Evolutionary conservation across 352 stramenopile species (phyloP).

Genomic region (Phytophthora fragariaefolia): DNA sequence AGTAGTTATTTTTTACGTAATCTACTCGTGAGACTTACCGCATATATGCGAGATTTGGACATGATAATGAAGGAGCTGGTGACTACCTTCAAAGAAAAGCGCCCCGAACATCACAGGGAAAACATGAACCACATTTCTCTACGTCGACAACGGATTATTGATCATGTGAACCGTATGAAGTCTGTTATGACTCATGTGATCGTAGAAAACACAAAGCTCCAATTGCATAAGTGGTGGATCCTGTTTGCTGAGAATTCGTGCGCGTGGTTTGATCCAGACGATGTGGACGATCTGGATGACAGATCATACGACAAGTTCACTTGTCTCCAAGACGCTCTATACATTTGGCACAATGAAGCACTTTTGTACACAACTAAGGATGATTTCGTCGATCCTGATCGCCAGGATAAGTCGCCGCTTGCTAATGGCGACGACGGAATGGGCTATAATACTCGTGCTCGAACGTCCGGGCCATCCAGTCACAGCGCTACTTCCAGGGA

Average conservation of each 20-base stretch:
- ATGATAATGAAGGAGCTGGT: slow-evolving; percentile 29
- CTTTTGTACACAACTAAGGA: slow-evolving; percentile 73
- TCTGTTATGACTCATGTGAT: slow-evolving; percentile 48
- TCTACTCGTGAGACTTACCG: slow-evolving; percentile 35
- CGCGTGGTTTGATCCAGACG: slow-evolving; percentile 67
- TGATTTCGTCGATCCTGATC: slow-evolving; percentile 32
- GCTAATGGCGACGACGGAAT: slow-evolving; percentile 8
- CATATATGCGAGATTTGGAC: slow-evolving; percentile 36
- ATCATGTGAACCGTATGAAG: slow-evolving; percentile 72
- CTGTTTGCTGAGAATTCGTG: slow-evolving; percentile 73
- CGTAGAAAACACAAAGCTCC: slow-evolving; percentile 66
- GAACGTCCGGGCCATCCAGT: not conserved
- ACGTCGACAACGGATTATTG: slow-evolving; percentile 36
- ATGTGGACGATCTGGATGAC: slow-evolving; percentile 48
- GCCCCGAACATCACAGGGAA: slow-evolving; percentile 12
- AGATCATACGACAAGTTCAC: slow-evolving; percentile 86
- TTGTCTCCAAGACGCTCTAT: slow-evolving; percentile 78
- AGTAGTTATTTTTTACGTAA: slow-evolving; percentile 43
- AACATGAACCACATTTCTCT: slow-evolving; percentile 14
- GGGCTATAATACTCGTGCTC: slow-evolving; percentile 18
- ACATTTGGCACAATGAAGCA: slow-evolving; percentile 70
- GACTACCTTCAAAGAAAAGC: slow-evolving; percentile 28
- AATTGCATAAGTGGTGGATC: slow-evolving; percentile 80
- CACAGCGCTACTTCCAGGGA: slow-evolving; percentile 6
- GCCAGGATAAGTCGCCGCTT: slow-evolving; percentile 9